Conservation (phyloP, 495 filamentous ascomycete genomes). For the Penicillium ochrochloron region DNA sequence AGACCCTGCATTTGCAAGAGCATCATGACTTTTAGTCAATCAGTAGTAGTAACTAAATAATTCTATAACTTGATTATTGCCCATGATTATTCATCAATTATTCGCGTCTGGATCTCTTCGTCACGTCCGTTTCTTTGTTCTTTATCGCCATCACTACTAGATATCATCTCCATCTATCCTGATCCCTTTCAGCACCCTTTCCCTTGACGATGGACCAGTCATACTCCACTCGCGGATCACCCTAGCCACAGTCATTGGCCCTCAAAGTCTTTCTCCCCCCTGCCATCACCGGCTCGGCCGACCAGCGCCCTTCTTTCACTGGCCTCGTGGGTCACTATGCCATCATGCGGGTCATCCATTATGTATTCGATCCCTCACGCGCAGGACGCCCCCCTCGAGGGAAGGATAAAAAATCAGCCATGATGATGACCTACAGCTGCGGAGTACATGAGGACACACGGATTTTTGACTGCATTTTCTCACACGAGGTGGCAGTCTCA, state of each 20-base stretch:
- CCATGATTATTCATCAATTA: not conserved
- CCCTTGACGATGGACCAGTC: not conserved
- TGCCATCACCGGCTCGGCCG: constrained; percentile 18
- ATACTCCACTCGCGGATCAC: constrained; percentile 4
- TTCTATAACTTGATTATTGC: not conserved
- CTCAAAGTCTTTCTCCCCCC: constrained; percentile 1
- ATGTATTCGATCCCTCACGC: constrained; percentile 14
- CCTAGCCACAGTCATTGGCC: constrained; percentile 8
- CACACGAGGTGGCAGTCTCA: constrained; percentile 13
- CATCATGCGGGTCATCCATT: constrained; percentile 19
- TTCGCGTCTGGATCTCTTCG: not conserved
- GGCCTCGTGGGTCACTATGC: constrained; percentile 20
- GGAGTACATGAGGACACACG: not conserved
- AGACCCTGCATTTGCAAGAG: constrained; percentile 8
- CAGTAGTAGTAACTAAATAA: not conserved
- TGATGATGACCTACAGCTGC: not conserved
- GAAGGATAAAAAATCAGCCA: not conserved
- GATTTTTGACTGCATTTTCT: not conserved
- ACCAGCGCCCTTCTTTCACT: not conserved
- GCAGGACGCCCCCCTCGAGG: constrained; percentile 13
- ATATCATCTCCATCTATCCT: not conserved
- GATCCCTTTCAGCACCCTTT: not conserved
- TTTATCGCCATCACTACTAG: not conserved
- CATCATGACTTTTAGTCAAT: not conserved
- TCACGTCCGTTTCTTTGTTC: not conserved